These are phyloP conservation scores for Auxenochlorella protothecoides DNA, from an alignment of 139 green algal genomes.

Conservation along the genomic window DNA sequence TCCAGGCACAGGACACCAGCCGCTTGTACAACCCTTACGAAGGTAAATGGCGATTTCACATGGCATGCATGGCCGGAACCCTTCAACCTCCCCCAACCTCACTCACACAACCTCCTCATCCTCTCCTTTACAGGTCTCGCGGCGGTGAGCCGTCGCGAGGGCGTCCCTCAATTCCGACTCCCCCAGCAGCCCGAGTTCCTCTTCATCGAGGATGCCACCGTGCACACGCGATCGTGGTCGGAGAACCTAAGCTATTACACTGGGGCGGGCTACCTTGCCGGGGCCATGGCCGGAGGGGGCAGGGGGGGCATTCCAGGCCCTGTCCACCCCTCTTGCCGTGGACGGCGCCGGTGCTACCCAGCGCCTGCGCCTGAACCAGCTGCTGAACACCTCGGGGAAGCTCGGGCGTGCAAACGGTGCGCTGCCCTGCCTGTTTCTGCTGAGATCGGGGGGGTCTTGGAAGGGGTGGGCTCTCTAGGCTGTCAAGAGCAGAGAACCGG, in stretches of 20 bases:
- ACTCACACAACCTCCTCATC: neutral
- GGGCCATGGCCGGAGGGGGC: slow-evolving; percentile 34
- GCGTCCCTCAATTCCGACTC: slow-evolving; percentile 34
- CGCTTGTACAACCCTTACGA: slow-evolving; percentile 58
- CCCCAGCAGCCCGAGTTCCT: slow-evolving; percentile 74
- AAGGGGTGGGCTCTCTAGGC: too few species aligned
- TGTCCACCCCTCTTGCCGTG: slow-evolving; percentile 21
- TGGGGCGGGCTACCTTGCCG: slow-evolving; percentile 65
- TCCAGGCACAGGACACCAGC: slow-evolving; percentile 1
- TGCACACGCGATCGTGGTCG: slow-evolving; percentile 58
- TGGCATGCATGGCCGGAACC: neutral
- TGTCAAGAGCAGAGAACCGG: too few species aligned
- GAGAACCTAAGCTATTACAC: slow-evolving; percentile 90
- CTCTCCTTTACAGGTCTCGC: slow-evolving; percentile 16
- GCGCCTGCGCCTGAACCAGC: slow-evolving; percentile 50
- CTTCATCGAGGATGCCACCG: slow-evolving; percentile 72
- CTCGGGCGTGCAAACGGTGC: slow-evolving; percentile 14
- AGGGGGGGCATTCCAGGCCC: slow-evolving; percentile 23
- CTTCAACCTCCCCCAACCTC: neutral
- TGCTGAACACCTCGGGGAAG: slow-evolving; percentile 64
- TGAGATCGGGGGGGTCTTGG: too few species aligned
- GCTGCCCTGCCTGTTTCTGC: too few species aligned
- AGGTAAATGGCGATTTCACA: slow-evolving; percentile 10
- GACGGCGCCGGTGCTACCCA: slow-evolving; percentile 17
- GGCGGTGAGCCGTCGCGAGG: slow-evolving; percentile 19